A percentile compares a stretch with the other conserved stretches of the same genome.
Conservation (phyloP, 768 basidiomycete genomes). For the Pleurotus salmoneostramineus region DNA sequence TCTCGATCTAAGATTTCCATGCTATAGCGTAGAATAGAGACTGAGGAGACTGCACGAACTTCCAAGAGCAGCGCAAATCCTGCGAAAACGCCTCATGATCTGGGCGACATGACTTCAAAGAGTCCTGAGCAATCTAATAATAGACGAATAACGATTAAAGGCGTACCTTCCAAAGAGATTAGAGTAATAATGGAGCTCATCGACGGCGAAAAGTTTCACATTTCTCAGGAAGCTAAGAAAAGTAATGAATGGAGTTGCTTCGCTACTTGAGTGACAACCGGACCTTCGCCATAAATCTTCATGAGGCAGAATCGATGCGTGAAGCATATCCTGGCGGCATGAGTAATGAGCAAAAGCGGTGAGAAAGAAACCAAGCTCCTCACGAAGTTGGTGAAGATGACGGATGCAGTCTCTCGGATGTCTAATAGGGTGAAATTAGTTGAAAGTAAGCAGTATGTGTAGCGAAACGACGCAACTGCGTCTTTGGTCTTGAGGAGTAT, state of each 20-base stretch:
- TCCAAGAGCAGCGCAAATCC: slow-evolving; percentile 74
- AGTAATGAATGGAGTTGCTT: too few relatives aligned
- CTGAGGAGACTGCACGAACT: slow-evolving; percentile 41
- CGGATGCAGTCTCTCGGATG: slow-evolving; percentile 69
- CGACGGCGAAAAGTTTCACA: slow-evolving; percentile 74
- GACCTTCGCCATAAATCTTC: slow-evolving; percentile 83
- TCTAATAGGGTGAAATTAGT: slow-evolving; percentile 27
- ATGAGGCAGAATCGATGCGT: slow-evolving; percentile 79
- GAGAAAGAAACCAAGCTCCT: too few relatives aligned
- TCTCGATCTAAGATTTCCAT: slow-evolving; percentile 56
- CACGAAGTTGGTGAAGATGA: slow-evolving; percentile 90
- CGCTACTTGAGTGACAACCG: too few relatives aligned
- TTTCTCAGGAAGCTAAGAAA: slow-evolving; percentile 65
- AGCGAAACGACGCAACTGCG: slow-evolving; percentile 36
- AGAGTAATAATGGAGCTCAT: slow-evolving; percentile 86
- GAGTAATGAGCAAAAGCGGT: too few relatives aligned
- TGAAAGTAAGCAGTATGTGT: neutral
- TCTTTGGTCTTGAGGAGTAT: slow-evolving; percentile 71
- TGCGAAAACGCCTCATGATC: slow-evolving; percentile 69
- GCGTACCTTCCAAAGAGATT: slow-evolving; percentile 73
- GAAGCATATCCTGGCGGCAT: slow-evolving; percentile 87
- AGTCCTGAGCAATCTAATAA: neutral
- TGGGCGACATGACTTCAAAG: slow-evolving; percentile 70
- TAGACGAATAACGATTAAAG: neutral
- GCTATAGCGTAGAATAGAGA: neutral